Evolutionary conservation across 108 stramenopile species (phyloP), one percentile per base, ranked within the genome.

Genomic region (Skeletonema marinoi): DNA sequence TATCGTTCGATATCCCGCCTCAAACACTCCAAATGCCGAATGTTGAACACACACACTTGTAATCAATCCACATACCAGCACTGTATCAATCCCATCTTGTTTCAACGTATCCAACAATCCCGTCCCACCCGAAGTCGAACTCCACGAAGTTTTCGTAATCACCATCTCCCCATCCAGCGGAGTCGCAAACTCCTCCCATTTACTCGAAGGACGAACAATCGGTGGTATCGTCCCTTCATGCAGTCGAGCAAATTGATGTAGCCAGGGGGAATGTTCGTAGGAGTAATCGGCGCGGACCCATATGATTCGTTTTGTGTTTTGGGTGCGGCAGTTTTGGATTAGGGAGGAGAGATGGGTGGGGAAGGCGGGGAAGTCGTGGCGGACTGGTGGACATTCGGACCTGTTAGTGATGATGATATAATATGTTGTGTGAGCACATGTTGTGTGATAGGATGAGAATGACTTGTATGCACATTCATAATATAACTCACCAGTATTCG

Each of bases 41-140:
- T 88, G 90, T 73, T 90, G 90, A 25, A 90, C 90, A 71, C 90
- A 90, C 6, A 90, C 90, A 38, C 69, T 72, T 1, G 90, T 90
- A 46, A 88, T 87, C n/a, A 90, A 54, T 17, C 90, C 90, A 74
- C 88, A 90, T 6, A 88, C 88, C 30, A 88, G 60, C 1, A 88
- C 88, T 4, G 84, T 87, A 32, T 90, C 87, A 60, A 90, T 85
- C 11, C 74, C 75, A 58, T 81, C 65, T 13, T 51, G 32, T 48
- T 50, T 32, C 38, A 90, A 67, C 4, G 77, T 68, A 6, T 88
- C 80, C 3, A 86, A 36, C 25, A 90, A 44, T 29, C 64, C 59
- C 2, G 88, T 88, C 25, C 81, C 44, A 50, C 74, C 75, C 2
- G 71, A 72, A 7, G 85, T 88, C 4, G 78, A 71, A 19, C 66